Evolutionary conservation across 441 rosid species (phyloP).

Genomic region (Corymbia calophylla): DNA sequence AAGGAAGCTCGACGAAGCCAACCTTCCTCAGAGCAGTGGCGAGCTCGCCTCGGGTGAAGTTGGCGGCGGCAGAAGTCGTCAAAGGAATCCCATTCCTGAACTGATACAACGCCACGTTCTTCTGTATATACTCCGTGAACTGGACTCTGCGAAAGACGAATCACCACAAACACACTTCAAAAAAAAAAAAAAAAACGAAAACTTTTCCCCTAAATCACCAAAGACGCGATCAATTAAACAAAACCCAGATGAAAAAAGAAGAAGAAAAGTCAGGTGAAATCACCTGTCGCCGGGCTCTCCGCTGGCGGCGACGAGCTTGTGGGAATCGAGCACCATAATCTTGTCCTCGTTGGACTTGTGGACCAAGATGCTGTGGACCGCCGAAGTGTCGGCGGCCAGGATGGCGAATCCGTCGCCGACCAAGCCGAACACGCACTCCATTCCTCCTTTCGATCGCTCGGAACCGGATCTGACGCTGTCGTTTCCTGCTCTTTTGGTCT

Average conservation of each 20-base stretch:
- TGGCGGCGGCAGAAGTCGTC: conserved; percentile 84
- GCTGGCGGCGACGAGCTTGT: conserved; percentile 95
- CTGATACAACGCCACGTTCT: conserved; percentile 88
- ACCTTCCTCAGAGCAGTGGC: conserved; percentile 96
- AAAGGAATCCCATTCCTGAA: conserved; percentile 89
- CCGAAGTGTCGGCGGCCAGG: conserved; percentile 81
- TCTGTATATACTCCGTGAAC: conserved; percentile 88
- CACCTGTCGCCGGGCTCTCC: conserved; percentile 98
- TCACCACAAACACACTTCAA: background rate
- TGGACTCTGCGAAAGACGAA: conserved; percentile 41
- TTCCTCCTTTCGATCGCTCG: conserved; percentile 7
- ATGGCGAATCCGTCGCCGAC: conserved; percentile 84
- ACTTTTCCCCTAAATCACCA: background rate
- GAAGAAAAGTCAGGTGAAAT: background rate
- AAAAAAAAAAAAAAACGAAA: background rate
- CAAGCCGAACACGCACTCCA: conserved; percentile 94
- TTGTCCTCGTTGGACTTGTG: conserved; percentile 96
- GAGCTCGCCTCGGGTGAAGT: conserved; percentile 89
- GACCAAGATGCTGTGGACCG: conserved; percentile 90
- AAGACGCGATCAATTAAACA: background rate
- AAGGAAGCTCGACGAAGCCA: background rate
- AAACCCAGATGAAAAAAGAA: background rate
- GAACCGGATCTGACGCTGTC: conserved; percentile 3
- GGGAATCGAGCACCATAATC: conserved; percentile 92
- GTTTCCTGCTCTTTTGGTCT: background rate